Evolutionary conservation across 331 rosid species (phyloP), one percentile per base, ranked within the genome.

Genomic region (Cucumis variabilis): DNA sequence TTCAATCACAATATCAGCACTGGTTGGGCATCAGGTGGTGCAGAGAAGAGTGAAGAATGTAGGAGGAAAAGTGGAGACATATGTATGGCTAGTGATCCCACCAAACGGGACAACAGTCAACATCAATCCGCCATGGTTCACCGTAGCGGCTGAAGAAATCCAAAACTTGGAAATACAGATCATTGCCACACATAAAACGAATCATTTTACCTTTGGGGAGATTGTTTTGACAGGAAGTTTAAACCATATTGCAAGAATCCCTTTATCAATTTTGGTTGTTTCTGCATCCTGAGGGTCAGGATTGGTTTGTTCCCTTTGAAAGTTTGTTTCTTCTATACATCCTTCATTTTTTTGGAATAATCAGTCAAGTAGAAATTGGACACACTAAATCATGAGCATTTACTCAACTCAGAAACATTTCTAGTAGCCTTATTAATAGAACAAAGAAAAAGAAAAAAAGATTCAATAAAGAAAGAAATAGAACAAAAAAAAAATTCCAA

Each of bases 171-270:
- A 86, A 20, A 90, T 95, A 87, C 92, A 93, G 20, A 70, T 94
- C 85, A 90, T 60, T 78, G 99, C 91, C 85, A 88, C 86, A 53
- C 90, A 90, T 79, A 66, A 93, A 90, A 89, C 72, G 91, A 28
- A 79, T 48, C 74, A 27, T 50, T 97, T 91, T 89, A 93, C 91
- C 92, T 97, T 95, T 88, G 99, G 98, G 71, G 98, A 97, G 91
- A 88, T 94, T 75, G 89, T 95, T 85, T 89, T 97, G 41, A 91
- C 92, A 9, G 98, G 98, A 89, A 93, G 87, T 88, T 86, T 93
- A 86, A 90, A 91, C 88, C 99, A 95, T 87, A 94, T 93, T 88
- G 94, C 92, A 72, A 92, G 95, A 89, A 91, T 95, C 71, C 93
- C 98, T 41, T 60, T 93, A 88, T 94, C 98, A 25, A 93, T 95